phyloP scores from a whole-genome alignment of 805 yeast genomes.

The Wickerhamomyces chambardii region DNA sequence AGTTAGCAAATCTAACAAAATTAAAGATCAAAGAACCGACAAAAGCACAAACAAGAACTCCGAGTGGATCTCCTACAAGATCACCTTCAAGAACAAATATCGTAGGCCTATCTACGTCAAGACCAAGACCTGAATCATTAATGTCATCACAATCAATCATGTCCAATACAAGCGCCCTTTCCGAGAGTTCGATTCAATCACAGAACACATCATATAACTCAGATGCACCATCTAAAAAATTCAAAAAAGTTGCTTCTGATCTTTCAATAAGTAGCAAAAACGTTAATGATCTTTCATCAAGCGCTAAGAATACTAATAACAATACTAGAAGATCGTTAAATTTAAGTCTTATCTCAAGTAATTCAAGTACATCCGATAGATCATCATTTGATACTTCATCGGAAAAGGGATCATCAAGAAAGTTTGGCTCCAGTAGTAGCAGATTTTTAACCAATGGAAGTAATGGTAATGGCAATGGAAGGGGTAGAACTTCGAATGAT shows the following conservation, averaged over 20 bases:
- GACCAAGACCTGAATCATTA: conserved; percentile 39
- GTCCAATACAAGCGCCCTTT: conserved; percentile 36
- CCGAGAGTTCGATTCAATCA: conserved; percentile 36
- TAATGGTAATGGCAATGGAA: conserved; percentile 6
- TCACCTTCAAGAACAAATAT: not conserved
- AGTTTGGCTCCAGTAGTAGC: too few species aligned
- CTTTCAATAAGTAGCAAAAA: conserved; percentile 12
- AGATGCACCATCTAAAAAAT: conserved; percentile 3
- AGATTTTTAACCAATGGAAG: too few species aligned
- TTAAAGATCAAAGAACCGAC: conserved; percentile 21
- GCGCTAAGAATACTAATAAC: too few species aligned
- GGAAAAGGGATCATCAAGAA: not conserved
- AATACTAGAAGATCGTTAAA: conserved; percentile 18
- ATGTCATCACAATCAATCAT: conserved; percentile 40
- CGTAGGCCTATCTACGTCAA: conserved; percentile 1
- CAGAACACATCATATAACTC: conserved; percentile 1
- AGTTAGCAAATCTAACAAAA: conserved; percentile 11
- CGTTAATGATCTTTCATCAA: too few species aligned
- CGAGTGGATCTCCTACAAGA: conserved; percentile 14
- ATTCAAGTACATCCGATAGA: conserved; percentile 28
- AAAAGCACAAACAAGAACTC: conserved; percentile 15
- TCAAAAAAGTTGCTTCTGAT: conserved; percentile 13
- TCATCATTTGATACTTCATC: conserved; percentile 30
- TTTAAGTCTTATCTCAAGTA: conserved; percentile 25
- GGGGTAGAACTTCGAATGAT: conserved; percentile 9